phyloP scores from a whole-genome alignment of 345 rosid genomes.

The Linum lewisii region DNA sequence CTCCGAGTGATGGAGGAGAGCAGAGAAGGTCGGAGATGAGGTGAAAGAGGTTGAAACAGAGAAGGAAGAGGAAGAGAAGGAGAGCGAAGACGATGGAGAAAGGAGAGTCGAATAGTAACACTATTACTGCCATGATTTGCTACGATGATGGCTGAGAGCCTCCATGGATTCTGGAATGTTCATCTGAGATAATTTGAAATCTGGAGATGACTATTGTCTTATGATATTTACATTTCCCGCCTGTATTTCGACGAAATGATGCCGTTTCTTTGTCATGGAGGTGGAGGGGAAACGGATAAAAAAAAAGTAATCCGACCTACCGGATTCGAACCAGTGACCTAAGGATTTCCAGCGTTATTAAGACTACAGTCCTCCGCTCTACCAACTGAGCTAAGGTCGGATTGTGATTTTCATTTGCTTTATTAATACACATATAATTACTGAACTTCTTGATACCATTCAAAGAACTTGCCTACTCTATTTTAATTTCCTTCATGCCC shows the following conservation, averaged over 20 bases:
- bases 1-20: not conserved
- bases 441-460: no score
- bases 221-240: not conserved
- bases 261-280: no score
- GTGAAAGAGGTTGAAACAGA: conserved; percentile 33
- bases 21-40: conserved; percentile 26
- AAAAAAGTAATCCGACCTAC: no score
- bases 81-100: conserved; percentile 26
- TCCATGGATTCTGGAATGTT: not conserved
- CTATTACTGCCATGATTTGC: conserved; percentile 6
- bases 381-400: conserved; percentile 99
- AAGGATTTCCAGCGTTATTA: no score
- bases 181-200: not conserved
- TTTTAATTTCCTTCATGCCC: no score
- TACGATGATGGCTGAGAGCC: not conserved
- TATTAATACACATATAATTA: no score
- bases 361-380: conserved; percentile 99
- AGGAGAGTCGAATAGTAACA: conserved; percentile 32
- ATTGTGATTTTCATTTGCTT: no score
- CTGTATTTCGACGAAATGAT: no score
- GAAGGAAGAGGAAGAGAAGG: conserved; percentile 30
- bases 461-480: no score
- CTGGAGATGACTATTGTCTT: not conserved
- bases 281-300: no score
- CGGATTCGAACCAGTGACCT: no score